Conservation (phyloP, 331 rosid species). For the Dryas integrifolia region DNA sequence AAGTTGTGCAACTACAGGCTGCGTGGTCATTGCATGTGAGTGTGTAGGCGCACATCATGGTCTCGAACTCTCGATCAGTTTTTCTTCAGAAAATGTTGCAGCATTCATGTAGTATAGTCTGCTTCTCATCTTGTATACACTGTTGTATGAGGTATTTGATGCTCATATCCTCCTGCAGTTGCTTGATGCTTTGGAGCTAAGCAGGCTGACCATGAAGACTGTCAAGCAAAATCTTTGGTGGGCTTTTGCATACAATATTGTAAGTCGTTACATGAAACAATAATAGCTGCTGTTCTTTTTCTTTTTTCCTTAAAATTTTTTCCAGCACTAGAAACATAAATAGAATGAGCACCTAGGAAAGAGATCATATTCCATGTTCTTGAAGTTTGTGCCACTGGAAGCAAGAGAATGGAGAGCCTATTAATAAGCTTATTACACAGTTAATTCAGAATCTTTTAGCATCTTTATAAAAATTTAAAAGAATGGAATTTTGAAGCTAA, state of each 20-base stretch:
- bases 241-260: slow-evolving; percentile 91
- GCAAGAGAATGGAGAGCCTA: not conserved
- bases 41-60: too few species aligned
- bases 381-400: not conserved
- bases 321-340: not conserved
- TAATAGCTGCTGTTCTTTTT: not conserved
- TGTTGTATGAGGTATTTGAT: slow-evolving; percentile 21
- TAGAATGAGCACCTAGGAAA: not conserved
- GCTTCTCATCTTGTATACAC: not conserved
- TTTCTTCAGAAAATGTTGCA: not conserved
- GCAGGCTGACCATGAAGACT: slow-evolving; percentile 88
- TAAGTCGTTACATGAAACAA: slow-evolving; percentile 44
- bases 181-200: slow-evolving; percentile 94
- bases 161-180: slow-evolving; percentile 52
- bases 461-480: not conserved
- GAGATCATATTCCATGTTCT: slow-evolving; percentile 6
- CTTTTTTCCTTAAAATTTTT: not conserved
- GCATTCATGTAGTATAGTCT: not conserved
- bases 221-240: slow-evolving; percentile 96
- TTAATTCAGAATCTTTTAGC: not conserved
- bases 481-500: not conserved
- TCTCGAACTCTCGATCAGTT: too few species aligned
- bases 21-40: too few species aligned
- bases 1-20: not conserved
- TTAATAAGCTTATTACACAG: not conserved